Conservation (phyloP, 768 basidiomycete genomes). For the Pleurotus platypus region DNA sequence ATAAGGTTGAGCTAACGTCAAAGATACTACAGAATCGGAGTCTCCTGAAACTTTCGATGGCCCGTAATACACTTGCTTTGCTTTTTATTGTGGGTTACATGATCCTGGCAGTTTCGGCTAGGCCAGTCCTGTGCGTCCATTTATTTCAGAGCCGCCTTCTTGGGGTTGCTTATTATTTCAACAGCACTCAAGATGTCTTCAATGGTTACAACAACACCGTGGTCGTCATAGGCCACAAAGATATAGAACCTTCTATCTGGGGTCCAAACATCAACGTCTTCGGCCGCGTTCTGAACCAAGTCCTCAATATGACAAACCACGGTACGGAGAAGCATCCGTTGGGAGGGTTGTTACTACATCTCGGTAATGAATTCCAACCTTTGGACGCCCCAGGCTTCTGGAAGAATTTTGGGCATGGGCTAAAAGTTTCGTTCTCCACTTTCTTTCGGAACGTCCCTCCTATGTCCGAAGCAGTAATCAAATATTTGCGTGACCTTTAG, state of each 20-base stretch:
- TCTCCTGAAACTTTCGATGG: neutral
- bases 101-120: neutral
- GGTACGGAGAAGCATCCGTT: constrained; percentile 1
- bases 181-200: constrained; percentile 3
- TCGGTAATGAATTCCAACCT: constrained; percentile 4
- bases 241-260: constrained; percentile 1
- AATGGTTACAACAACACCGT: constrained; percentile 6
- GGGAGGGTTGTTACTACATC: neutral
- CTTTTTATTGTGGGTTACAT: neutral
- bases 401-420: constrained; percentile 5
- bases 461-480: constrained; percentile 4
- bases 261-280: constrained; percentile 7
- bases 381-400: constrained; percentile 4
- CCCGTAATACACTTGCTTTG: neutral
- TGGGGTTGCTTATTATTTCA: neutral
- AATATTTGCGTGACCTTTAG: constrained; percentile 4
- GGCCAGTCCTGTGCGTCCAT: constrained; percentile 1
- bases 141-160: neutral
- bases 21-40: neutral
- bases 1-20: neutral
- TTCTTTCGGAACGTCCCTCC: constrained; percentile 1
- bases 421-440: constrained; percentile 7
- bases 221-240: constrained; percentile 3
- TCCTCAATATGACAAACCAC: constrained; percentile 1
- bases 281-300: constrained; percentile 2